phyloP scores from a whole-genome alignment of 1,284 basidiomycete genomes.

The Tilletia horrida region DNA sequence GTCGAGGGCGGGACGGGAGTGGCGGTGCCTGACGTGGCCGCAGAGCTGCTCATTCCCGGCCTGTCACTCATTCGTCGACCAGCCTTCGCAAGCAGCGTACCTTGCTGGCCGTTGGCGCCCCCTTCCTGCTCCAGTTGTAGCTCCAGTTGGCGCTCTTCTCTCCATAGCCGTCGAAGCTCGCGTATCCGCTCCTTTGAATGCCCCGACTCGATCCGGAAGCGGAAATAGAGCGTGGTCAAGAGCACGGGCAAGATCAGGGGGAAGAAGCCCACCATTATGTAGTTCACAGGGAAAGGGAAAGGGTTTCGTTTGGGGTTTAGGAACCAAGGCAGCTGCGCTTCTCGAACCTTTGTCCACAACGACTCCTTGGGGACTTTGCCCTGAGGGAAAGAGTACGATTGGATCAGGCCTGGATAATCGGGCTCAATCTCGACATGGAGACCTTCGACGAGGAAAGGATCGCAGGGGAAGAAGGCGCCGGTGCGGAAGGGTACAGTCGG shows the following conservation, averaged over 20 bases:
- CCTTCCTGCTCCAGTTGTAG: background rate
- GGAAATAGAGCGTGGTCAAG: slow-evolving; percentile 28
- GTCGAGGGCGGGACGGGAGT: background rate
- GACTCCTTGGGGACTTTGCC: background rate
- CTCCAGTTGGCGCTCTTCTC: slow-evolving; percentile 8
- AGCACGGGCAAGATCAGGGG: slow-evolving; percentile 38
- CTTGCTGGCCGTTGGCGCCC: background rate
- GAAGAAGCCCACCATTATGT: slow-evolving; percentile 29
- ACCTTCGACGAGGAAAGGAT: slow-evolving; percentile 28
- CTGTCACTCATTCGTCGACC: slow-evolving; percentile 1
- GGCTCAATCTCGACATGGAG: slow-evolving; percentile 23
- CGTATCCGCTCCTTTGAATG: slow-evolving; percentile 12
- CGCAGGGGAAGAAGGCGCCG: slow-evolving; percentile 31
- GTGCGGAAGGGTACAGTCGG: slow-evolving; percentile 46
- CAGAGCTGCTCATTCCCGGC: background rate
- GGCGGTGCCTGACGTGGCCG: background rate
- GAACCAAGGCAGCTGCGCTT: slow-evolving; percentile 33
- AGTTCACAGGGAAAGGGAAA: slow-evolving; percentile 40
- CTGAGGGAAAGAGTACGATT: slow-evolving; percentile 14
- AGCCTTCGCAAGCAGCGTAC: background rate
- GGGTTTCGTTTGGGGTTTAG: slow-evolving; percentile 38
- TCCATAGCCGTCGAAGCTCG: slow-evolving; percentile 4
- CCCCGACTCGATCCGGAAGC: slow-evolving; percentile 16
- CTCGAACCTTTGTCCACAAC: slow-evolving; percentile 10
- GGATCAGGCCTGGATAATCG: slow-evolving; percentile 23